These are phyloP conservation scores for Pseudoturritis turrita DNA, from an alignment of 345 rosid species.

Conservation along the genomic window DNA sequence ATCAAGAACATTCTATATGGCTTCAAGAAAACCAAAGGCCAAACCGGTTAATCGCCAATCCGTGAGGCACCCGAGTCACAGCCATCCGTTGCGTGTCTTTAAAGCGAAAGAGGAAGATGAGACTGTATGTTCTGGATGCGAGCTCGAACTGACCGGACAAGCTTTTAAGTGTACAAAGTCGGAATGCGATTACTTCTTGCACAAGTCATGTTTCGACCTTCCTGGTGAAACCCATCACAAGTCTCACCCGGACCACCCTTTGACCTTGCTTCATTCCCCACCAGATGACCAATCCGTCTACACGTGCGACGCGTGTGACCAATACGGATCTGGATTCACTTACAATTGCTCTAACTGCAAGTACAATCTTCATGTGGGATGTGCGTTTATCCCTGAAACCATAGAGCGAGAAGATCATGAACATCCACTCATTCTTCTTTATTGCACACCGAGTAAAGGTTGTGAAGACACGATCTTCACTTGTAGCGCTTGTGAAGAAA, in stretches of 20 bases:
- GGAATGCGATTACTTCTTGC: slow-evolving; percentile 20
- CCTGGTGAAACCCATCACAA: slow-evolving; percentile 11
- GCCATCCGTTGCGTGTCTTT: slow-evolving; percentile 9
- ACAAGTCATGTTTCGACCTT: slow-evolving; percentile 29
- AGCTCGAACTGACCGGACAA: slow-evolving; percentile 17
- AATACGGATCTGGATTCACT: slow-evolving; percentile 15
- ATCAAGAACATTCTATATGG: neutral
- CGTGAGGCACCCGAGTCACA: slow-evolving; percentile 21
- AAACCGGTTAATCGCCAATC: slow-evolving; percentile 5
- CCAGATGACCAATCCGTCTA: neutral
- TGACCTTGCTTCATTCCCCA: slow-evolving; percentile 16
- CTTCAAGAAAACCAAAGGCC: slow-evolving; percentile 1
- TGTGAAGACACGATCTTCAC: neutral
- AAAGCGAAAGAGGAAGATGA: slow-evolving; percentile 2
- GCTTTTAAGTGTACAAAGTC: slow-evolving; percentile 23
- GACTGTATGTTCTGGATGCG: slow-evolving; percentile 12
- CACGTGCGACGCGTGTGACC: slow-evolving; percentile 14
- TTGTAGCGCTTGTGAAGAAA: slow-evolving; percentile 12
- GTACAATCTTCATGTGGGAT: slow-evolving; percentile 19
- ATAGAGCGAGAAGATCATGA: slow-evolving; percentile 11
- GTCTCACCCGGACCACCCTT: slow-evolving; percentile 15
- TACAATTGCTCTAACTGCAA: slow-evolving; percentile 18
- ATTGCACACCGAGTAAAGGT: slow-evolving; percentile 13
- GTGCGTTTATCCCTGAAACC: slow-evolving; percentile 4
- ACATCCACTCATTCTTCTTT: slow-evolving; percentile 16